phyloP scores from a whole-genome alignment of 805 yeast genomes.

The Yarrowia sp. region DNA sequence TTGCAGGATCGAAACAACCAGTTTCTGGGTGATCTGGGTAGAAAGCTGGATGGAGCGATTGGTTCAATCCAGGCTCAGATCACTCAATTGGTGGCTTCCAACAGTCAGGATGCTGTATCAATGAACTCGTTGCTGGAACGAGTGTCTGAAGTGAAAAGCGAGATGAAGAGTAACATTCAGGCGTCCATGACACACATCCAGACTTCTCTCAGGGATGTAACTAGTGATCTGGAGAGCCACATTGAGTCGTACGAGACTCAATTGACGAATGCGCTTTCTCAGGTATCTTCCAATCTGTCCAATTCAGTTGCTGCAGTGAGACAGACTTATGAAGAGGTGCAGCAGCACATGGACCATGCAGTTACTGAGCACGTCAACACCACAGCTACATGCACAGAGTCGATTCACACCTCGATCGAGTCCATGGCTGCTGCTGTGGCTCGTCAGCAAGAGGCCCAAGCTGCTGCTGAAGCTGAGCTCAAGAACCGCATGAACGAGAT shows the following conservation, averaged over 20 bases:
- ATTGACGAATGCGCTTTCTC: neutral
- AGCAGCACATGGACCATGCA: neutral
- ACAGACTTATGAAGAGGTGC: neutral
- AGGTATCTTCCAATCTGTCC: neutral
- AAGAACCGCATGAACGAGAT: slow-evolving; percentile 3
- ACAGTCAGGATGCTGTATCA: neutral
- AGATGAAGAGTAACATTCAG: neutral
- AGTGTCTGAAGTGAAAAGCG: neutral
- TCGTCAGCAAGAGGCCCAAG: slow-evolving; percentile 1
- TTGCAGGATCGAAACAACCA: neutral
- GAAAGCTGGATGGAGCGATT: neutral
- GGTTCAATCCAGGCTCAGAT: slow-evolving; percentile 5
- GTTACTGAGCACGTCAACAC: neutral
- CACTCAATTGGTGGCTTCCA: neutral
- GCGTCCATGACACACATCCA: neutral
- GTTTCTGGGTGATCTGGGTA: neutral
- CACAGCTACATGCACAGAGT: neutral
- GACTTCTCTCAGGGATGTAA: neutral
- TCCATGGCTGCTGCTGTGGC: neutral
- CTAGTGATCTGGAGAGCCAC: neutral
- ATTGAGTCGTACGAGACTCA: neutral
- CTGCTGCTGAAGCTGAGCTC: slow-evolving; percentile 2
- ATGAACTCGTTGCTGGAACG: neutral
- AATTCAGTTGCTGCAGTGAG: neutral
- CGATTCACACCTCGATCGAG: neutral